Conservation (phyloP, 305 asterid genomes). For the Solanum hybrid region DNA sequence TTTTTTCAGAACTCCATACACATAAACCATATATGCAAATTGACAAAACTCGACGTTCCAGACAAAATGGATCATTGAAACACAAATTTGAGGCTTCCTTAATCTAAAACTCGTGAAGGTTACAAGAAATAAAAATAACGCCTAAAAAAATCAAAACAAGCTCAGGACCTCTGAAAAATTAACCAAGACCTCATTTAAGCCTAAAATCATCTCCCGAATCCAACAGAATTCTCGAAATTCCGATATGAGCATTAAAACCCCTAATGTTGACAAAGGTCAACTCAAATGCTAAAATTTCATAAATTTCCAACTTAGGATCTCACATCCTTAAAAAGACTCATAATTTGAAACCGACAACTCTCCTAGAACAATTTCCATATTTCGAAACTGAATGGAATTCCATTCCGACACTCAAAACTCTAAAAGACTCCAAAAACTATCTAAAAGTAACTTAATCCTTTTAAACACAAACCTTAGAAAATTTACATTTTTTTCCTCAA, state of each 20-base stretch:
- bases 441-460: background rate
- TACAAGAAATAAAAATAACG: background rate
- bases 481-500: background rate
- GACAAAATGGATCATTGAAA: background rate
- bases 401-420: background rate
- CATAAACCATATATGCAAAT: too few species aligned
- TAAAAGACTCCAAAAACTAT: background rate
- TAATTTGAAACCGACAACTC: background rate
- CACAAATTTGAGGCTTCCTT: background rate
- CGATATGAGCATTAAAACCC: background rate
- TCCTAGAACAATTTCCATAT: background rate
- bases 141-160: background rate
- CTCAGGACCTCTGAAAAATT: background rate
- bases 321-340: background rate
- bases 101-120: background rate
- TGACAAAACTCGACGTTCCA: background rate
- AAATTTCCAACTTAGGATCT: background rate
- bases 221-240: background rate
- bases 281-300: background rate
- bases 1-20: background rate
- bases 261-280: background rate
- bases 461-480: background rate
- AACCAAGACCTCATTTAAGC: background rate
- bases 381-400: background rate
- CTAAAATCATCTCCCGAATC: background rate